Base-by-base conservation (phyloP, 768 basidiomycete species). In the Tulasnella sp. region DNA sequence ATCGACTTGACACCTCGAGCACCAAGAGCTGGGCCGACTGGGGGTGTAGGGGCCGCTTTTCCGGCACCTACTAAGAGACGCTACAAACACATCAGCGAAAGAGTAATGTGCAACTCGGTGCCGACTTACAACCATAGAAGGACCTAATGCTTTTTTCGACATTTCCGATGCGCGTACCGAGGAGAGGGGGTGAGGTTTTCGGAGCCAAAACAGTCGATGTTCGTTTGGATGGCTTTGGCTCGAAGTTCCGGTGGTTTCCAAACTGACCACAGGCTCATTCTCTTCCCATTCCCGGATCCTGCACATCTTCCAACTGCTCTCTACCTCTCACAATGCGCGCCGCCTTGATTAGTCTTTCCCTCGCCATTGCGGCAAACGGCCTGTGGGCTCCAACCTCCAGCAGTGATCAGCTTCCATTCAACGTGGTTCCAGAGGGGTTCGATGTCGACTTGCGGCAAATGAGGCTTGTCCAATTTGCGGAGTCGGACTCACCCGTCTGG, bases 1-100 rank as follows among this genome's bases (percentile, higher is more conserved):
- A 99, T 99, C 36, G 96, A 95, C 85, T 97, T 98, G 80, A 99
- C 96, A 80, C 97, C 97, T 81, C 94, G 90, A 79, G 97, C 97
- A 85, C 97, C 97, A 73, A 99, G 89, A 39, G 96, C 97, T 74
- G 97, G 97, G 81, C 97, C 97, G 72, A 99, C 92, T 11, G 97
- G 97, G 76, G 97, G 97, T 49, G 94, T 93, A 22, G 97, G 96
- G 36, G 96, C 91, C 42, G 97, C 97, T 82, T 98, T 98, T 64
- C 94, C 96, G 64, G 97, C 97, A 71, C 91, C 89, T 77, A 98
- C 89, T 71, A 97, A 87, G 76, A 99, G 85, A 78, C 94, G 92
- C 93, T 93, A 79, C 78, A 31, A 67, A 25, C 38, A 76, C 6
- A 58, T 54, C 17, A 49, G 52, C 36, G 14, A 11, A 34, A 29